Evolutionary conservation across 495 filamentous ascomycete genomes (phyloP), one percentile per base, ranked within the genome.

Genomic region (Usnea hakonensis): DNA sequence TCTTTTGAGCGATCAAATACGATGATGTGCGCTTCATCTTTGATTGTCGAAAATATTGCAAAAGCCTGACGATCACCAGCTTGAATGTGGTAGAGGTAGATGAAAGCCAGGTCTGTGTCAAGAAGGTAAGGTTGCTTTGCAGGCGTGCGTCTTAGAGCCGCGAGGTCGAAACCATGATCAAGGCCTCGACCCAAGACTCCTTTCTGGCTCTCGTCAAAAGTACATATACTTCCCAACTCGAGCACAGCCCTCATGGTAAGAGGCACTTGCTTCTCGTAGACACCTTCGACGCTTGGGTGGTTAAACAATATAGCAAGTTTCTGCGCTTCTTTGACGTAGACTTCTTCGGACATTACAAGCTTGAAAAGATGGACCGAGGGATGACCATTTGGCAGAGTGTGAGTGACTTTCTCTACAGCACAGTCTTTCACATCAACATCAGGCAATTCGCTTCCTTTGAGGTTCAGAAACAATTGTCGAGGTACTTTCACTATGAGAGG

Each of bases 361-460:
- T 93, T 95, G 81, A 97, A 97, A 13, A 99, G 79, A 75, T 97
- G 90, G 19, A 90, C 86, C 1, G 93, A 96, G 9, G 89, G 87
- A 74, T 97, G 94, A 9, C 94, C 94, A 72, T 99, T 99, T 28
- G 94, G 94, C 11, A 99, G 75, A 5, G 89, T 94, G 71, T 95
- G 89, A 64, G 84, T 88, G 66, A 95, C 91, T 68, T 96, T 97
- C 70, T 97, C 90, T 19, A 90, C 92, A 16, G 83, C 81, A 68
- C 91, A 96, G 23, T 88, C 91, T 23, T 88, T 82, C 19, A 99
- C 82, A n/a, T 90, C 88, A 44, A 97, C 87, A 65, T 95, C 88
- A 0, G 95, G 94, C 30, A 97, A 75, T 28, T 95, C 89, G 52
- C 87, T 86, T 52, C 85, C 83, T 71, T 91, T 95, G 57, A 97